Evolutionary conservation across 345 rosid species (phyloP).

Genomic region (Eucalyptus tenuipes): DNA sequence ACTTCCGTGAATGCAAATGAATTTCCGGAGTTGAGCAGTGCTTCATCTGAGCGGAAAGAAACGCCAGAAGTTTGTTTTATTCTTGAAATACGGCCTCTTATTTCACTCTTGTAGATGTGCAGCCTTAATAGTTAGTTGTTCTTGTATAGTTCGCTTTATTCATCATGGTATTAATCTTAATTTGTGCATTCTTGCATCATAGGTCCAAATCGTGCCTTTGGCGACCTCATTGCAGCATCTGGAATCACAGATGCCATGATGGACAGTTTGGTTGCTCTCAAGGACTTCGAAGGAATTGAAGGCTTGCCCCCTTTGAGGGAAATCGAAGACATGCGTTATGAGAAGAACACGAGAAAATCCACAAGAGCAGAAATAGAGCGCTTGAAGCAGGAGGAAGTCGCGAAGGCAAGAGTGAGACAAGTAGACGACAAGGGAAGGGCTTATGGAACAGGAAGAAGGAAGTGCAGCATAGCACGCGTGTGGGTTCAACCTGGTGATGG

Average conservation of each 20-base stretch:
- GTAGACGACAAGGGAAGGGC: constrained; percentile 89
- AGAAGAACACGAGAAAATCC: constrained; percentile 60
- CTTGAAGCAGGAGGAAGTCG: constrained; percentile 80
- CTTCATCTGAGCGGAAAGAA: not conserved
- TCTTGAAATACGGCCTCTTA: not conserved
- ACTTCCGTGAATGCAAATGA: not conserved
- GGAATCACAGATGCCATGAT: constrained; percentile 94
- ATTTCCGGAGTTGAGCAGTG: not conserved
- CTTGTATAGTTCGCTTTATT: not conserved
- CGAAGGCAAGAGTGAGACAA: constrained; percentile 74
- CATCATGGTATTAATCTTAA: not conserved
- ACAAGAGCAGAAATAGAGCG: constrained; percentile 71
- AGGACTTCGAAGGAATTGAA: constrained; percentile 68
- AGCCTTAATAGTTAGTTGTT: not conserved
- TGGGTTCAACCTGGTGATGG: constrained; percentile 94
- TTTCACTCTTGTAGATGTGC: not conserved
- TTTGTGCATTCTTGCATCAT: not conserved
- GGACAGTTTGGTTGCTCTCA: constrained; percentile 80
- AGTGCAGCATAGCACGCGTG: constrained; percentile 86
- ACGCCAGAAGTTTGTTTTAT: not conserved
- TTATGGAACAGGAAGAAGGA: constrained; percentile 96
- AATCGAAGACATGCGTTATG: constrained; percentile 64
- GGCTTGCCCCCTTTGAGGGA: constrained; percentile 86
- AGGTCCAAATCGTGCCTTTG: constrained; percentile 93
- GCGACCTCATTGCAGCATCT: constrained; percentile 84